Percentiles rank a stretch among this genome's conserved stretches.
These are phyloP conservation scores for Amoeboaphelidium protococcarum DNA, from an alignment of 371 early-diverging fungal genomes.

Conservation along the genomic window DNA sequence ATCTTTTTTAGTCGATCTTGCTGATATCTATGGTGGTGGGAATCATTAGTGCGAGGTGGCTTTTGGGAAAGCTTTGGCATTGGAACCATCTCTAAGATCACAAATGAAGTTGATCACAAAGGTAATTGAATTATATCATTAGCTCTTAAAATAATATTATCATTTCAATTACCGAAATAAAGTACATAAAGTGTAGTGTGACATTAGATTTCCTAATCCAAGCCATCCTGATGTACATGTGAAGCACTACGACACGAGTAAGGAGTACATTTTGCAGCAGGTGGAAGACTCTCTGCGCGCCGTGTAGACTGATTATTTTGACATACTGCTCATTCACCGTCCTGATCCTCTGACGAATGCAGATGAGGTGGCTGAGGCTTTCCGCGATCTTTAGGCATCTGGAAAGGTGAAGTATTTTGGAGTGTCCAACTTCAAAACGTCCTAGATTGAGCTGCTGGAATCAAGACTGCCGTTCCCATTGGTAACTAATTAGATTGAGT, in stretches of 20 bases:
- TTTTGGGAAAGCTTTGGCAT: constrained; percentile 13
- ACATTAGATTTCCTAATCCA: background rate
- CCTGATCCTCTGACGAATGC: constrained; percentile 15
- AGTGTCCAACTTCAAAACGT: constrained; percentile 9
- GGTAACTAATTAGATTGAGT: constrained; percentile 13
- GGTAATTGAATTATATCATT: too few species aligned
- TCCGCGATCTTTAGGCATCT: constrained; percentile 2
- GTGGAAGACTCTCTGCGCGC: constrained; percentile 7
- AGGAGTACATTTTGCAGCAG: constrained; percentile 9
- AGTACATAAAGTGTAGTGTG: too few species aligned
- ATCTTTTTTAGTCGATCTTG: constrained; percentile 14
- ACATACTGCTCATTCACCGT: constrained; percentile 11
- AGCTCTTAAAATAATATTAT: too few species aligned
- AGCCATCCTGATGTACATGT: constrained; percentile 5
- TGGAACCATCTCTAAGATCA: constrained; percentile 9
- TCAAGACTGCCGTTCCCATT: constrained; percentile 5
- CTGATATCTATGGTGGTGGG: constrained; percentile 14
- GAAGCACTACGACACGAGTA: constrained; percentile 12
- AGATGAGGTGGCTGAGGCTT: constrained; percentile 10
- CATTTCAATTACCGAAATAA: too few species aligned
- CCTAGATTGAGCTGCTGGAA: constrained; percentile 8
- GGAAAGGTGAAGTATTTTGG: constrained; percentile 10
- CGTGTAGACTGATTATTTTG: constrained; percentile 8
- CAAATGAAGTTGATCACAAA: constrained; percentile 9
- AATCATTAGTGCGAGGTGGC: constrained; percentile 9